Conservation (phyloP, 176 grass and related monocot genomes). For the Otatea glauca region DNA sequence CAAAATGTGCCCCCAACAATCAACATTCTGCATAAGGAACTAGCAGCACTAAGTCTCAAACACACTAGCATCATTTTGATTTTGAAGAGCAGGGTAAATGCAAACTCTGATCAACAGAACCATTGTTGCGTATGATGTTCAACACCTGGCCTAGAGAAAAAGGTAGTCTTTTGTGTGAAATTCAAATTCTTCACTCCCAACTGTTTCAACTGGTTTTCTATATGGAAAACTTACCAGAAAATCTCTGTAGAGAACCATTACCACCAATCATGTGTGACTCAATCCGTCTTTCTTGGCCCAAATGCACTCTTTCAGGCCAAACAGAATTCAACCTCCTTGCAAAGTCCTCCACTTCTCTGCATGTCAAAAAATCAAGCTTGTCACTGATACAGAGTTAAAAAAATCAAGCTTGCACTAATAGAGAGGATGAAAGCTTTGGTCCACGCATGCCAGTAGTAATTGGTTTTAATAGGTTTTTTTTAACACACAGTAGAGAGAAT, state of each 20-base stretch:
- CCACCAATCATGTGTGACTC: constrained; percentile 64
- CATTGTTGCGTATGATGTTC: not conserved
- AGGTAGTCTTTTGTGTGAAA: not conserved
- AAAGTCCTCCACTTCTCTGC: constrained; percentile 99
- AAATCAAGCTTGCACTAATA: constrained; percentile 34
- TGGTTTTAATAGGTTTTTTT: not conserved
- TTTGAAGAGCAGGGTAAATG: constrained; percentile 30
- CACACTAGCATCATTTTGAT: not conserved
- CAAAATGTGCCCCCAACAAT: not conserved
- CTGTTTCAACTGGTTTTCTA: not conserved
- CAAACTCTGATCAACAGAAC: constrained; percentile 27
- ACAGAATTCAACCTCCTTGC: constrained; percentile 93
- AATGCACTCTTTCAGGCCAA: constrained; percentile 95
- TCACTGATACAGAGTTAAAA: constrained; percentile 25
- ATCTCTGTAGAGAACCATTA: constrained; percentile 58
- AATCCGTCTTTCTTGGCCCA: constrained; percentile 73
- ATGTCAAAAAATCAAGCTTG: constrained; percentile 41
- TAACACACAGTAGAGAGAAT: constrained; percentile 1
- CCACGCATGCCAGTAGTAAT: constrained; percentile 29
- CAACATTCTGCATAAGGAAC: not conserved
- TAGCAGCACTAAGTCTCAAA: not conserved
- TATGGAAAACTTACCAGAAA: constrained; percentile 46
- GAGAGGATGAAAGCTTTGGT: not conserved
- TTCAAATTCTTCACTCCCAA: constrained; percentile 21
- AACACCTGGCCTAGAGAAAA: constrained; percentile 10